Base-by-base conservation (phyloP, 2,329 filamentous ascomycete genomes). In the Xylaria sp. region DNA sequence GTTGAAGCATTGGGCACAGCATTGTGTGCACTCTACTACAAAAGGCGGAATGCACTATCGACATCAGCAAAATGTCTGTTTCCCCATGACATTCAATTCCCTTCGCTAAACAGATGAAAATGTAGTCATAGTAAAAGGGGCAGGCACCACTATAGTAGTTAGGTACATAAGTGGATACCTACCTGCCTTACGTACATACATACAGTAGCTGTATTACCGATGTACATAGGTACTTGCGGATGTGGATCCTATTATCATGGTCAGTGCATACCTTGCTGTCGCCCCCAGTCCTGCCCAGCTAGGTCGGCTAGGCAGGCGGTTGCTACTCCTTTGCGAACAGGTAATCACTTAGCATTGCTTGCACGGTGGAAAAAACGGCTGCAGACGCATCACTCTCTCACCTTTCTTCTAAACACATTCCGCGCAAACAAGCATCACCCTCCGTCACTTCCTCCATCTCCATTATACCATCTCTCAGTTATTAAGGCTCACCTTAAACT, bases 301-400 rank as follows among this genome's bases (percentile, higher is more conserved):
- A 49, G 39, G 57, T 55, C n/a, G 60, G 13, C 23, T 57, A 49
- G 25, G 62, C 55, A 64, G 64, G n/a, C 31, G 48, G 52, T 57
- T 69, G 66, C 36, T 67, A 51, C 68, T 73, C 71, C 69, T 72
- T 78, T 78, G 72, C 74, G 76, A 77, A 78, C 77, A 78, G 62
- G 75, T 78, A 76, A 75, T 74, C 76, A 73, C 70, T 75, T 52
- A 71, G 72, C 72, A 66, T 73, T 68, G 62, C 71, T 72, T 70
- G 62, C 67, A 73, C 72, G 63, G 73, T 64, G 54, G 64, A 56
- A 66, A 72, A 67, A 71, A 73, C 71, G 65, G 67, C 69, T 64
- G 66, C 49, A 51, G 54, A 69, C 68, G 51, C 66, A 64, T 52
- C 59, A 64, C 56, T 39, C 69, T 46, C 62, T 62, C 68, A 36